Evolutionary conservation across 225 moss, liverwort and hornwort species (phyloP).

Genomic region (Polytrichum formosum): DNA sequence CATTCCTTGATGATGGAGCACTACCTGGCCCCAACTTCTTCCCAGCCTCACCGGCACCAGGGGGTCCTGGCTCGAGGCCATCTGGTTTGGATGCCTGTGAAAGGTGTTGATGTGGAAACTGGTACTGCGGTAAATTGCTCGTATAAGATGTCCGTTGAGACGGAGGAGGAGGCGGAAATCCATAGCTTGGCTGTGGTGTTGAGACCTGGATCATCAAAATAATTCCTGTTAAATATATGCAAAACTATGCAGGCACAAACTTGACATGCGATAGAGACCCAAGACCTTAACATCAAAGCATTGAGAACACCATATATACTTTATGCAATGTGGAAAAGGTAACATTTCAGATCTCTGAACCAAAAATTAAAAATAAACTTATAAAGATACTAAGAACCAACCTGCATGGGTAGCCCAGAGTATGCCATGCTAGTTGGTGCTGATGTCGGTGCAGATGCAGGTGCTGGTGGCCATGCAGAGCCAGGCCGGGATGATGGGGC

Average conservation of each 20-base stretch:
- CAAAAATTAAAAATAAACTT: not conserved
- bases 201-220: not conserved
- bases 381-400: constrained; percentile 14
- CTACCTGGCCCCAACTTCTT: constrained; percentile 20
- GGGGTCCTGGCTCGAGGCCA: constrained; percentile 63
- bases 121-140: not conserved
- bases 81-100: constrained; percentile 33
- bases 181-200: constrained; percentile 19
- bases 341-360: not conserved
- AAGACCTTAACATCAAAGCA: too few species aligned
- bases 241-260: too few species aligned
- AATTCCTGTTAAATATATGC: not conserved
- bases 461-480: constrained; percentile 24
- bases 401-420: constrained; percentile 38
- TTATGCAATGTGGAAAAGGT: too few species aligned
- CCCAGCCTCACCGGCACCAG: constrained; percentile 49
- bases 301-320: too few species aligned
- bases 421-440: constrained; percentile 32
- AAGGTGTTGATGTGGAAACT: not conserved
- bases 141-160: constrained; percentile 3
- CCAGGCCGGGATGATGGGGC: constrained; percentile 29
- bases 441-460: constrained; percentile 18
- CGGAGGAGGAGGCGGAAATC: constrained; percentile 24
- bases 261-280: too few species aligned
- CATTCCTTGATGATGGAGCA: constrained; percentile 17